Percentiles rank a stretch among this genome's conserved stretches.
phyloP scores from a whole-genome alignment of 2,329 filamentous ascomycete species.

The Phoma sp. region DNA sequence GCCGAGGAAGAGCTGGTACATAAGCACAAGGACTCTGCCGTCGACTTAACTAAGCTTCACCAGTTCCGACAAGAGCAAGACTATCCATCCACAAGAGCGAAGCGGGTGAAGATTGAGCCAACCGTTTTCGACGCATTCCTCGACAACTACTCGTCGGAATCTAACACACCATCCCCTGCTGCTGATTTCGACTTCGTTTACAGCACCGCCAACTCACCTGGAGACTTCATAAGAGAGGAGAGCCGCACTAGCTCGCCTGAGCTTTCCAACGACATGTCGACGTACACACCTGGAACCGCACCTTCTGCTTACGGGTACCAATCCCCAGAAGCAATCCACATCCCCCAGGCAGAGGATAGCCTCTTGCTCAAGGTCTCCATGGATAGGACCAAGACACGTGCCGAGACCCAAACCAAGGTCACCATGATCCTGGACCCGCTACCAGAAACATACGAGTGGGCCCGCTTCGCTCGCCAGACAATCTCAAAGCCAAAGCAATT shows the following conservation, averaged over 20 bases:
- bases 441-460: slow-evolving; percentile 75
- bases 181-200: slow-evolving; percentile 38
- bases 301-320: slow-evolving; percentile 17
- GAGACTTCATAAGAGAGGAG: slow-evolving; percentile 37
- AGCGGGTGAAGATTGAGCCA: slow-evolving; percentile 18
- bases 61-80: slow-evolving; percentile 18
- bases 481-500: slow-evolving; percentile 95
- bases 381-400: slow-evolving; percentile 75
- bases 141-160: slow-evolving; percentile 32
- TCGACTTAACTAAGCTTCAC: slow-evolving; percentile 30
- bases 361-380: slow-evolving; percentile 32
- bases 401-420: slow-evolving; percentile 95
- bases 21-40: slow-evolving; percentile 35
- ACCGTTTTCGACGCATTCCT: slow-evolving; percentile 27
- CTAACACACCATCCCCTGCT: slow-evolving; percentile 40
- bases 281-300: slow-evolving; percentile 13
- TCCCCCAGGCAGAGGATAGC: slow-evolving; percentile 32
- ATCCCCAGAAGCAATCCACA: slow-evolving; percentile 39
- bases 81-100: slow-evolving; percentile 22
- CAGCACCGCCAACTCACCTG: slow-evolving; percentile 43
- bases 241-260: slow-evolving; percentile 44
- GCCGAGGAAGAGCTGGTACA: slow-evolving; percentile 24
- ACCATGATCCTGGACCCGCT: slow-evolving; percentile 79
- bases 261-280: slow-evolving; percentile 30
- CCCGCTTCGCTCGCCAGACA: slow-evolving; percentile 87